A percentile compares a stretch with the other conserved stretches of the same genome.
These are phyloP conservation scores for Candida awuae DNA, from an alignment of 805 yeast species.

Conservation along the genomic window DNA sequence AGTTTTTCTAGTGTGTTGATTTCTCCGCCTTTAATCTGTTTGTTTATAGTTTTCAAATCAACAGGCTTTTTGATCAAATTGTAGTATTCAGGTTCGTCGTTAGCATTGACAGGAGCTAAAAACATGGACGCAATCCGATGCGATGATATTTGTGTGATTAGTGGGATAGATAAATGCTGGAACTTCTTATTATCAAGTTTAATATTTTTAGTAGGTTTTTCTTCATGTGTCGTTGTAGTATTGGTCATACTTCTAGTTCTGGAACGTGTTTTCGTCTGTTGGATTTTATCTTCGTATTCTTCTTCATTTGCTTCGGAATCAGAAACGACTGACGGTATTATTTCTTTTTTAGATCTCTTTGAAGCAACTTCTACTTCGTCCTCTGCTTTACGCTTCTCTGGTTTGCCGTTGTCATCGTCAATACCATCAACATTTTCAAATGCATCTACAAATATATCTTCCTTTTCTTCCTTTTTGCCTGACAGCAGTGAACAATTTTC, in stretches of 20 bases:
- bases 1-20: slow-evolving; percentile 43
- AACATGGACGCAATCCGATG: slow-evolving; percentile 71
- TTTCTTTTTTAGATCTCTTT: not conserved
- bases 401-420: slow-evolving; percentile 8
- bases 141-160: slow-evolving; percentile 57
- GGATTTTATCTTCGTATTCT: not conserved
- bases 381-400: not conserved
- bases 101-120: slow-evolving; percentile 55
- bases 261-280: not conserved
- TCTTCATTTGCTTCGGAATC: slow-evolving; percentile 2
- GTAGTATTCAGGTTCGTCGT: slow-evolving; percentile 65
- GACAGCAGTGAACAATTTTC: not conserved
- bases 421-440: slow-evolving; percentile 5
- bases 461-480: slow-evolving; percentile 4
- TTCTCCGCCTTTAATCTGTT: slow-evolving; percentile 49
- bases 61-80: slow-evolving; percentile 54
- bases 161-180: slow-evolving; percentile 51
- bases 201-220: not conserved
- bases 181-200: slow-evolving; percentile 37
- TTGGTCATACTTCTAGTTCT: slow-evolving; percentile 2
- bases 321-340: not conserved
- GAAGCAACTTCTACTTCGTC: not conserved
- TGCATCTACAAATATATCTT: slow-evolving; percentile 9
- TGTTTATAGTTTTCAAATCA: slow-evolving; percentile 57
- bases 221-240: not conserved